A percentile compares a stretch with the other conserved stretches of the same genome.
phyloP scores from a whole-genome alignment of 2,329 filamentous ascomycete genomes.

The Fusarium pseudonygamai region DNA sequence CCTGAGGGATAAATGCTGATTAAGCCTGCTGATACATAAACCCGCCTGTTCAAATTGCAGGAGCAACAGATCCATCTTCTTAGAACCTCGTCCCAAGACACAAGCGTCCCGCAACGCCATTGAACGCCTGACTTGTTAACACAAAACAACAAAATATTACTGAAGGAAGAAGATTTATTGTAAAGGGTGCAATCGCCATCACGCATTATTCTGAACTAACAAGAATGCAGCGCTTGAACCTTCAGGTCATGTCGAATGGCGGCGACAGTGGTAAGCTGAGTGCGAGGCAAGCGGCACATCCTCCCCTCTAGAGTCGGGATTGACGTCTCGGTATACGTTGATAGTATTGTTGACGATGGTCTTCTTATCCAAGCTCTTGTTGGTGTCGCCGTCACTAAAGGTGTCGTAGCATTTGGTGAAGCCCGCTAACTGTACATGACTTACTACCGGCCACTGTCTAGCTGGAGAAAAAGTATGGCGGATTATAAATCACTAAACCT shows the following conservation, averaged over 20 bases:
- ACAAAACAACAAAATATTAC: not conserved
- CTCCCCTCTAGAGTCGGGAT: not conserved
- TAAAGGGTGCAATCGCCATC: rapidly evolving
- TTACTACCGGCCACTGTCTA: not conserved
- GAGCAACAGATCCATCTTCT: not conserved
- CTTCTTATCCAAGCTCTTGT: not conserved
- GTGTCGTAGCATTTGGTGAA: not conserved
- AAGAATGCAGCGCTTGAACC: not conserved
- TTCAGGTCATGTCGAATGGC: rapidly evolving
- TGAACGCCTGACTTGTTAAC: no score
- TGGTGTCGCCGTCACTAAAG: not conserved
- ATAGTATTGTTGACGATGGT: not conserved
- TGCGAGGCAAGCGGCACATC: rapidly evolving
- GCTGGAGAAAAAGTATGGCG: not conserved
- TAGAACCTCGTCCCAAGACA: not conserved
- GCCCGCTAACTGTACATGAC: not conserved
- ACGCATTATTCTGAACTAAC: not conserved
- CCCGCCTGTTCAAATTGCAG: not conserved
- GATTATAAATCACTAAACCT: not conserved
- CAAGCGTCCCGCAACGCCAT: not conserved
- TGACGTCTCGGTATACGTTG: not conserved
- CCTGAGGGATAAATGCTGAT: no score
- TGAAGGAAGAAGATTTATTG: not conserved
- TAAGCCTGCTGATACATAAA: no score
- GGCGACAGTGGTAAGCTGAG: not conserved